Evolutionary conservation across 1,139 yeast species (phyloP), one percentile per base, ranked within the genome.

Genomic region (Debaryomyces robertsiae): DNA sequence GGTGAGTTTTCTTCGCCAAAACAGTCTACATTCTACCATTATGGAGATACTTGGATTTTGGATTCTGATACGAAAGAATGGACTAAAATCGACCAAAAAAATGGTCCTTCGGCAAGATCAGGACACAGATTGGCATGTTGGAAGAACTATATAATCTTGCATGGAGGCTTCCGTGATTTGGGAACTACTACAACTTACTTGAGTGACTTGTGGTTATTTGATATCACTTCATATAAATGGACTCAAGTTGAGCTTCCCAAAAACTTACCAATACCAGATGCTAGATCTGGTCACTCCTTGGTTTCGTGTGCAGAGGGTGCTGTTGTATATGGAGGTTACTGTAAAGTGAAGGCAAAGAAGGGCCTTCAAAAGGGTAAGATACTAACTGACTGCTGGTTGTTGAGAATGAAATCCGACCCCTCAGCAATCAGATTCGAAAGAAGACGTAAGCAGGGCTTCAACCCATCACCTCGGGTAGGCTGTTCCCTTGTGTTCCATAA

Each of bases 1-100:
- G 98, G 98, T 50, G 98, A 93, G 63, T 93, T 93, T 54, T 88
- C 97, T 1, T 87, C 96, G 6, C 98, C 98, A 2, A 93, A 91
- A 57, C 98, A 93, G 62, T 82, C 90, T 38, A 89, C 97, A 0
- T 93, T 93, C 61, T 94, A 93, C 61, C 98, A 93, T 63, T 93
- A 89, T 60, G 94, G 96, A 14, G 98, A 93, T 57, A 85, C 96
- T 3, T 93, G 98, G 98, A 73, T 91, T 40, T 68, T 93, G 46
- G 98, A 93, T 55, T 79, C 91, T 1, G 81, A 78, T 24, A 72
- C 84, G 11, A 89, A 87, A 54, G 96, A 90, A 63, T 93, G 98
- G 98, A 75, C 87, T 17, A 90, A 90, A 57, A 67, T 90, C 6
- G 98, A 93, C 42, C 69, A 71, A 37, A 85, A 83, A 50, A 77